These are phyloP conservation scores for Gyromitra esculenta DNA, from an alignment of 2,329 filamentous ascomycete species.

Conservation along the genomic window DNA sequence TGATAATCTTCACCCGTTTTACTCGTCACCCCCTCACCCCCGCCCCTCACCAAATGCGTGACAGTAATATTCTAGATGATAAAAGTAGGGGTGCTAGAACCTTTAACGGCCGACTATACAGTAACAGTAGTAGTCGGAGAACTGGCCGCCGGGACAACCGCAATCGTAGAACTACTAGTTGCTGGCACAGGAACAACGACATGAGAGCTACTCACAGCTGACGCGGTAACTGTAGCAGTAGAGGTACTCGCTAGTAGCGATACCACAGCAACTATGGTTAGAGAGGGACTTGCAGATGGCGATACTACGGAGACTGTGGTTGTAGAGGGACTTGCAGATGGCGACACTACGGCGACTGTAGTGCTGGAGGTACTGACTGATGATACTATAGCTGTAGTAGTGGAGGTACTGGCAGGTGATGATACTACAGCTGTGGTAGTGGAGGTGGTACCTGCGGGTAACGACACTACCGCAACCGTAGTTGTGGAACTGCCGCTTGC, in stretches of 20 bases:
- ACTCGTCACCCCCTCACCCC: neutral
- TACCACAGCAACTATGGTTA: neutral
- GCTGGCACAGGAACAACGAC: neutral
- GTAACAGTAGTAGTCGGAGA: neutral
- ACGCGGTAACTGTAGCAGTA: neutral
- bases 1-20: neutral
- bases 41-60: too few species aligned
- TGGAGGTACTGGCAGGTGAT: too few species aligned
- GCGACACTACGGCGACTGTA: too few species aligned
- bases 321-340: neutral
- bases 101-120: neutral
- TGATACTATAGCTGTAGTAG: too few species aligned
- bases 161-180: neutral
- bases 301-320: too few species aligned
- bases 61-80: neutral
- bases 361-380: too few species aligned
- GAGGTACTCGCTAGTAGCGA: neutral
- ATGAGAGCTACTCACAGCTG: too few species aligned
- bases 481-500: neutral
- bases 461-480: neutral
- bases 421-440: too few species aligned
- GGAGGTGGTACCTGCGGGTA: too few species aligned
- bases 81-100: too few species aligned
- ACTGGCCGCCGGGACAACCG: neutral
- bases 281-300: neutral